Base-by-base conservation (phyloP, 306 rosid genomes). In the Vachellia collinsii region DNA sequence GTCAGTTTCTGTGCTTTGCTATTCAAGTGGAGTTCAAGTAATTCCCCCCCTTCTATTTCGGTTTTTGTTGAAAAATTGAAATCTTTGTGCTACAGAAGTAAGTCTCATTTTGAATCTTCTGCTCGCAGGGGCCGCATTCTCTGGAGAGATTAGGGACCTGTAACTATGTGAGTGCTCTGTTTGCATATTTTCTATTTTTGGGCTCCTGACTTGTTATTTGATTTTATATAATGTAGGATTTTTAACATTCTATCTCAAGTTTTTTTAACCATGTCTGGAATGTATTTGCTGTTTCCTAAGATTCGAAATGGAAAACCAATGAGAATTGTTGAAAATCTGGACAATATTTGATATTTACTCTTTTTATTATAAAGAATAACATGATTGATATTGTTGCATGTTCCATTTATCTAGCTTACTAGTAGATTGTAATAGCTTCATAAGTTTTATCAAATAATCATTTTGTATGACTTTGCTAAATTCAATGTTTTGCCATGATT, bases 1-100 rank as follows among this genome's bases (percentile, higher is more conserved):
- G 54, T 88, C 97, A 7, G 99, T 95, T 63, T 91, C 97, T 63
- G 89, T 95, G 67, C 83, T 90, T 64, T 95, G 99, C 82, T 71
- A 89, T 85, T 80, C 74, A 75, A 82, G 86, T 67, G 94, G 91
- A 63, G 63, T 89, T 83, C 88, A 95, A 88, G 99, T 89, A 87
- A 83, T 78, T 54, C n/a, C 64, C 63, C 63, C 64, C 77, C 13
- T 10, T 6, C 70, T 63, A 44, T 25, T 37, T 56, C 37, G 6
- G 12, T 62, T 81, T 47, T 70, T 72, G 63, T 68, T 68, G 38
- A 80, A 80, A 34, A 68, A 80, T 37, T 44, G 41, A 38, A 83
- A 43, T 81, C 11, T 74, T 37, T 46, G 51, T 82, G 44, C 59
- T 72, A 76, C 76, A 48, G 25, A 67, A 42, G 47, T 58, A 41